Conservation (phyloP, 2,329 filamentous ascomycete genomes). For the Curvularia sp. region DNA sequence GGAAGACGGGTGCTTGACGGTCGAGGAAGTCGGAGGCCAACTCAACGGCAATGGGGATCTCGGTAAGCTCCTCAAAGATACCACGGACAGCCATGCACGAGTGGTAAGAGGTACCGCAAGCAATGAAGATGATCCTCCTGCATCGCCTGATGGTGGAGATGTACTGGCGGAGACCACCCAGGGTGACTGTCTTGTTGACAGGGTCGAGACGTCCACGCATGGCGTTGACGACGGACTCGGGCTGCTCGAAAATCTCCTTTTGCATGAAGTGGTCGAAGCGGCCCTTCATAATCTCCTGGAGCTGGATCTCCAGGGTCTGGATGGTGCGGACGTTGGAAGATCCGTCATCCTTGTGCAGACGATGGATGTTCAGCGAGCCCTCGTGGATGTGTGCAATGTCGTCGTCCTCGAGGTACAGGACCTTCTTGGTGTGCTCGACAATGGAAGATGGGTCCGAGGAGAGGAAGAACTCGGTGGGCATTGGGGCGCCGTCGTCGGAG, state of each 20-base stretch:
- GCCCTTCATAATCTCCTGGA: slow-evolving; percentile 99
- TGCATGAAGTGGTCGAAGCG: slow-evolving; percentile 99
- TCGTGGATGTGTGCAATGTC: slow-evolving; percentile 99
- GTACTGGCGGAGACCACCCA: slow-evolving; percentile 95
- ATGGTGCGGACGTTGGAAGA: slow-evolving; percentile 97
- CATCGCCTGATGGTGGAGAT: slow-evolving; percentile 96
- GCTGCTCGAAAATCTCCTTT: slow-evolving; percentile 99
- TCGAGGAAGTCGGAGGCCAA: slow-evolving; percentile 98
- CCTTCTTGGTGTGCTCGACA: slow-evolving; percentile 99
- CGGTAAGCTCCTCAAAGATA: slow-evolving; percentile 95
- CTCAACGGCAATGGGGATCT: slow-evolving; percentile 97
- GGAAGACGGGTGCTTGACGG: slow-evolving; percentile 95
- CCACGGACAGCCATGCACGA: slow-evolving; percentile 99
- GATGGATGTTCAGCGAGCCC: slow-evolving; percentile 98
- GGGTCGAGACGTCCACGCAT: slow-evolving; percentile 98
- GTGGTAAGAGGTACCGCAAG: slow-evolving; percentile 97
- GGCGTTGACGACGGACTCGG: slow-evolving; percentile 98
- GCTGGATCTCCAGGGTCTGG: slow-evolving; percentile 97
- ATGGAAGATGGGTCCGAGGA: slow-evolving; percentile 98
- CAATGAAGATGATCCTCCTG: slow-evolving; percentile 97
- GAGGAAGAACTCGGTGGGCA: slow-evolving; percentile 99
- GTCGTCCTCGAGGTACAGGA: slow-evolving; percentile 98
- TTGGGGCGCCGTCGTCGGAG: slow-evolving; percentile 96
- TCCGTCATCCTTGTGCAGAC: slow-evolving; percentile 94
- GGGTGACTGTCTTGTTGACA: slow-evolving; percentile 91